Base-by-base conservation (phyloP, 1,284 basidiomycete genomes). In the Tilletia walkeri region DNA sequence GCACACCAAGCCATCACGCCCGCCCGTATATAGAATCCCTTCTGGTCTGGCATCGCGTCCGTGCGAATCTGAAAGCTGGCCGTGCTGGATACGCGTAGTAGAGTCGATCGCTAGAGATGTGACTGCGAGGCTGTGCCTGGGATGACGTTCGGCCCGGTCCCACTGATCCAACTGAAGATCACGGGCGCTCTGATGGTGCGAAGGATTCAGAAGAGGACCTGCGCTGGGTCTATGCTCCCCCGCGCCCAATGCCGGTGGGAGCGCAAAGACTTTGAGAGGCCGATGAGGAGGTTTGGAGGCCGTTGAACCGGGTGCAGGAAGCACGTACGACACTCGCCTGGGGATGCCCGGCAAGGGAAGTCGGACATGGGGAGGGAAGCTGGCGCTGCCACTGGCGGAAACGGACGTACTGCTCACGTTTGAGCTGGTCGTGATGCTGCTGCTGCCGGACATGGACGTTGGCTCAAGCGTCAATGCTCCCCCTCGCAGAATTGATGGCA, bases 1-100 rank as follows among this genome's bases (percentile, higher is more conserved):
- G 56, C 93, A 91, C 48, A 98, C 87, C 47, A 95, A 87, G 0
- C 96, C 95, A 85, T 99, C 95, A 67, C 94, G 87, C 10, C 94
- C 95, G 38, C 91, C 95, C 0, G 93, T 91, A 70, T 98, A 98
- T 9, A 99, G 86, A 66, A 99, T 95, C 1, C 96, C 95, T 74
- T 91, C 89, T 0, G 95, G 95, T 0, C 70, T 67, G 20, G 24
- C 14, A 65, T 50, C 14, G 56, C 14, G 9, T 7, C 41, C 41
- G 41, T 47, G 0, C 39, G 14, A 56, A 63, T 65, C 6, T 18
- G 16, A 41, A 49, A 56, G 4, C 59, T 45, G 56, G 12, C 67
- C 49, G 7, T 74, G 70, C 6, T 68, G 45, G 14, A 81, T 73
- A 68, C 73, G 74, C 4, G 80, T 80, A 34, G 66, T 75, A 6